Percentiles rank a stretch among this genome's conserved stretches.
Evolutionary conservation across 2,329 filamentous ascomycete genomes (phyloP).

Genomic region (Daldinia sp.): DNA sequence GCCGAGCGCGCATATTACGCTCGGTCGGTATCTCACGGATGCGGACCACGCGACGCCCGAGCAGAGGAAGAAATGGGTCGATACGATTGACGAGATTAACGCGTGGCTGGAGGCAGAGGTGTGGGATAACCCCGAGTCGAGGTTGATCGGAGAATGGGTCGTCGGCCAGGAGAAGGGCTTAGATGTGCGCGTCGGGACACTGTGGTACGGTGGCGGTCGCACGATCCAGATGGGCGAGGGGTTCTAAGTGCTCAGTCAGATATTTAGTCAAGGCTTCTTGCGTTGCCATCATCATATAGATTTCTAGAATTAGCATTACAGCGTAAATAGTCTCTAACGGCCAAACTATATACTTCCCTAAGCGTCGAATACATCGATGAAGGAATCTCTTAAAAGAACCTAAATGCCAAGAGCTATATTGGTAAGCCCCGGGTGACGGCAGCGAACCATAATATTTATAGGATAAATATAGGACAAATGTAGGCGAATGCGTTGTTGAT

Average conservation of each 20-base stretch:
- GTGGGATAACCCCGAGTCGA: slow-evolving; percentile 68
- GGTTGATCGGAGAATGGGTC: slow-evolving; percentile 77
- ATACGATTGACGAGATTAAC: slow-evolving; percentile 81
- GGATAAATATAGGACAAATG: background rate
- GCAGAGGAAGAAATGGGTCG: slow-evolving; percentile 74
- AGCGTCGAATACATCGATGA: background rate
- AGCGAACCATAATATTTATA: background rate
- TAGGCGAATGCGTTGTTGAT: too few species aligned
- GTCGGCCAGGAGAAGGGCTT: slow-evolving; percentile 89
- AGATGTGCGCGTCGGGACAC: slow-evolving; percentile 76
- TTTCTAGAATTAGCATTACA: background rate
- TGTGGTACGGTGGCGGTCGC: slow-evolving; percentile 91
- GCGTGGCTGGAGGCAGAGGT: slow-evolving; percentile 76
- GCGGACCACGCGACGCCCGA: slow-evolving; percentile 70
- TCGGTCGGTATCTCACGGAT: slow-evolving; percentile 81
- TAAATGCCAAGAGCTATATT: background rate
- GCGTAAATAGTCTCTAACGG: background rate
- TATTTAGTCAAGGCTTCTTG: too few species aligned
- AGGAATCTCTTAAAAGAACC: background rate
- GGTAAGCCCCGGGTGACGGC: background rate
- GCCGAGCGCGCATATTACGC: slow-evolving; percentile 88
- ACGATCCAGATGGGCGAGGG: slow-evolving; percentile 74
- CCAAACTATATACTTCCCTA: background rate
- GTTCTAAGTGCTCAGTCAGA: slow-evolving; percentile 52
- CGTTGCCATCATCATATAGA: background rate